Evolutionary conservation across 768 basidiomycete genomes (phyloP).

Genomic region (Lepiota brunneoincarnata): DNA sequence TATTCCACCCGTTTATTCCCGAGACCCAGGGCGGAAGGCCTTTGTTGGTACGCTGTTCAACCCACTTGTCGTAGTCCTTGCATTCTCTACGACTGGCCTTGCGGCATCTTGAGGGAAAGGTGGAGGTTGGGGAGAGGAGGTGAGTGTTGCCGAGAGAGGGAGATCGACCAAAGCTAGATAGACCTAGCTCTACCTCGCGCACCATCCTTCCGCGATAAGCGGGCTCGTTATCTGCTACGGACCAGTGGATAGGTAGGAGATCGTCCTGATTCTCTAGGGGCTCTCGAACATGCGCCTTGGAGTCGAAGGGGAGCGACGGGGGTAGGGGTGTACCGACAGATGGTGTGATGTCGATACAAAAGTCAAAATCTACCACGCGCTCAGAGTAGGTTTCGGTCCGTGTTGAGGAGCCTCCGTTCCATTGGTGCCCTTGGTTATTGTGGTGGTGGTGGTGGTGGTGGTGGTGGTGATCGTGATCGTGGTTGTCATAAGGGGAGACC

Average conservation of each 20-base stretch:
- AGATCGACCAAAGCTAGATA: slow-evolving; percentile 11
- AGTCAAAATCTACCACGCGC: slow-evolving; percentile 66
- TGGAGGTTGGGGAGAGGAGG: not conserved
- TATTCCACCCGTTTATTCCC: slow-evolving; percentile 14
- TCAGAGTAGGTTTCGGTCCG: slow-evolving; percentile 51
- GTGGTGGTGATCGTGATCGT: slow-evolving; percentile 24
- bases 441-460: slow-evolving; percentile 8
- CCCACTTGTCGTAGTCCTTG: slow-evolving; percentile 44
- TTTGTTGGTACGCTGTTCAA: slow-evolving; percentile 35
- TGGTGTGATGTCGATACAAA: slow-evolving; percentile 51
- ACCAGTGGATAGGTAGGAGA: slow-evolving; percentile 49
- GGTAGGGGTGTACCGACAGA: not conserved
- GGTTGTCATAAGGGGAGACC: slow-evolving; percentile 39
- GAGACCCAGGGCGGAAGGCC: slow-evolving; percentile 51
- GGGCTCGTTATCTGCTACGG: slow-evolving; percentile 59
- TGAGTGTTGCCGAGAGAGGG: not conserved
- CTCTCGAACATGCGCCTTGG: not conserved
- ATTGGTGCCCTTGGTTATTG: slow-evolving; percentile 18
- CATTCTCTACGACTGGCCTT: slow-evolving; percentile 40
- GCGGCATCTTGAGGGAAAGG: slow-evolving; percentile 15
- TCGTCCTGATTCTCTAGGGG: slow-evolving; percentile 11
- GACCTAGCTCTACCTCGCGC: slow-evolving; percentile 43
- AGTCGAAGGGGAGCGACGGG: not conserved
- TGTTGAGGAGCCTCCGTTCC: not conserved
- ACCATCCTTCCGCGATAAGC: slow-evolving; percentile 65